phyloP scores from a whole-genome alignment of 805 yeast species.

The Candida lessepsii region DNA sequence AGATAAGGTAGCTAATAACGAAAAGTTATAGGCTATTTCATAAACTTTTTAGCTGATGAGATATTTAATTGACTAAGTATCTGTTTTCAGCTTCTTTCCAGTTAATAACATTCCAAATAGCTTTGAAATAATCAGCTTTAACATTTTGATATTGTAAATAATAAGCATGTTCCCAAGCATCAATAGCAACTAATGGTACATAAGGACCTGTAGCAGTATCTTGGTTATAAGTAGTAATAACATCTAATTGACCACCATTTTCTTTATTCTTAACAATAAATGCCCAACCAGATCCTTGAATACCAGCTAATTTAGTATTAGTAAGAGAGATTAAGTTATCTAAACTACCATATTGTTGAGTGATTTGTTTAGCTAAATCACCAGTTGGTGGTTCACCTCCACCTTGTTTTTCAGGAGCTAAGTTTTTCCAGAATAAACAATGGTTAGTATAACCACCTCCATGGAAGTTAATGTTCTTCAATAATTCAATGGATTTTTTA shows the following conservation, averaged over 20 bases:
- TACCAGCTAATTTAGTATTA: slow-evolving; percentile 44
- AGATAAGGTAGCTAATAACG: neutral
- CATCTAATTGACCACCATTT: slow-evolving; percentile 42
- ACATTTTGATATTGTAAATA: slow-evolving; percentile 53
- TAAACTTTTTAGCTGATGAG: too few relatives aligned
- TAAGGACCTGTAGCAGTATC: slow-evolving; percentile 46
- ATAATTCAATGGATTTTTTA: slow-evolving; percentile 40
- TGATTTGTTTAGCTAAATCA: slow-evolving; percentile 38
- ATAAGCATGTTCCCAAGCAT: slow-evolving; percentile 56
- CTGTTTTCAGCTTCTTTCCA: slow-evolving; percentile 52
- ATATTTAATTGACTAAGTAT: slow-evolving; percentile 23
- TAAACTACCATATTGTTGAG: slow-evolving; percentile 44
- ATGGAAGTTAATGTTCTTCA: slow-evolving; percentile 47
- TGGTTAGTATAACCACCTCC: slow-evolving; percentile 55
- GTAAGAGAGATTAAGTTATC: slow-evolving; percentile 42
- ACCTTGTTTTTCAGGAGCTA: slow-evolving; percentile 43
- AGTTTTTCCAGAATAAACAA: slow-evolving; percentile 48
- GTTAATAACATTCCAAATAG: slow-evolving; percentile 50
- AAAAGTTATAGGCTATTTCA: too few relatives aligned
- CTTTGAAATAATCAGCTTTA: slow-evolving; percentile 49
- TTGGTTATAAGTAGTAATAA: slow-evolving; percentile 47
- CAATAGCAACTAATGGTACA: slow-evolving; percentile 49
- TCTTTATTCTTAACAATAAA: slow-evolving; percentile 47
- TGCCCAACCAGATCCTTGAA: slow-evolving; percentile 57
- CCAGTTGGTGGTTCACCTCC: slow-evolving; percentile 60